Base-by-base conservation (phyloP, 2,329 filamentous ascomycete species). In the Hymenoscyphus scutula region DNA sequence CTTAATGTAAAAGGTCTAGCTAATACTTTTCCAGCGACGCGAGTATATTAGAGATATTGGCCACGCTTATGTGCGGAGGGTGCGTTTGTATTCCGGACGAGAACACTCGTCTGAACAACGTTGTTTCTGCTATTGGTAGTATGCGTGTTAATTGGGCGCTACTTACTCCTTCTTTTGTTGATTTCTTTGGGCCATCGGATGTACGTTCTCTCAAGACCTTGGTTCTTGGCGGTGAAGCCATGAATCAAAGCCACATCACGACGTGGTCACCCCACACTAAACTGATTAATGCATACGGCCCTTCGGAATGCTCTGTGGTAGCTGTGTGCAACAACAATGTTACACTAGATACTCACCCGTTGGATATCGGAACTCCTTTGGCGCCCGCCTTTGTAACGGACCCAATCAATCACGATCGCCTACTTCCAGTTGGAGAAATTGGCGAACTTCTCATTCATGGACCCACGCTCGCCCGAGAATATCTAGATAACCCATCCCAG, bases 191-290 rank as follows among this genome's bases (percentile, higher is more conserved):
- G 0, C 92, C 92, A 0, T 93, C 90, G 0, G 91, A 95, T 13
- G 89, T 88, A 0, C 91, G 91, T 0, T 76, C 77, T 0, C 75
- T 97, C 81, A 60, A 76, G 91, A 3, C 79, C 95, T 1, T 78
- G 94, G 38, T 96, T 90, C 0, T 96, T 94, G 69, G 92, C 90
- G 7, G 92, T 95, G 76, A 96, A 94, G 91, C 82, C 94, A 51
- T 95, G 87, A 11, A 80, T 81, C 53, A 82, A 83, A 77, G 83
- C 25, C 73, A 77, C 62, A 68, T 78, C 55, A 69, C 71, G 6
- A 74, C 68, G 3, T 79, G 77, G 77, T 72, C 74, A 13, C 38
- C 64, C 59, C 45, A 48, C n/a, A 48, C 41, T n/a, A 71, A 75
- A 7, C 68, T 79, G 41, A 64, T 77, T 54, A 78, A 79, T 70